Evolutionary conservation across 75 land plant genomes (phyloP).

Genomic region (Cryptomeria japonica): DNA sequence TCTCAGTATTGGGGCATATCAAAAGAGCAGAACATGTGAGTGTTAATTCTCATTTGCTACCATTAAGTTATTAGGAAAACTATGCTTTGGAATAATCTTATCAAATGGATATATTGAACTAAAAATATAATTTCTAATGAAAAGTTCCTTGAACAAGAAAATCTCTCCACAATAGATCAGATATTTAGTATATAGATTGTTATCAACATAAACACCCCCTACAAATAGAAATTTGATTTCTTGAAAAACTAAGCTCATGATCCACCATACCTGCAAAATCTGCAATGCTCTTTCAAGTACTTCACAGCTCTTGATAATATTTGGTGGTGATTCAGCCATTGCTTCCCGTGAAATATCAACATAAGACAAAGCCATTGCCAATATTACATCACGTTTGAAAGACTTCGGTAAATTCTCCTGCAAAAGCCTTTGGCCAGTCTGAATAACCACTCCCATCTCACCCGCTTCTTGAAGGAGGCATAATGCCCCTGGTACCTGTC

Average conservation of each 20-base stretch:
- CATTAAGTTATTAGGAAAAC: not conserved
- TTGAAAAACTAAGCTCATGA: not conserved
- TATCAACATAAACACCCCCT: not conserved
- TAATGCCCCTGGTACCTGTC: slow-evolving; percentile 86
- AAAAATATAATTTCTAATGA: not conserved
- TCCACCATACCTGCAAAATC: slow-evolving; percentile 67
- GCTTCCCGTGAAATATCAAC: slow-evolving; percentile 94
- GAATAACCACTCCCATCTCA: slow-evolving; percentile 67
- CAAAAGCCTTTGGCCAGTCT: slow-evolving; percentile 67
- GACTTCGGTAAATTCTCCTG: slow-evolving; percentile 70
- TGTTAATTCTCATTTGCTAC: not conserved
- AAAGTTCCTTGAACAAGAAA: not conserved
- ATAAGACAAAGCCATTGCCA: slow-evolving; percentile 90
- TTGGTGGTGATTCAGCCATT: slow-evolving; percentile 80
- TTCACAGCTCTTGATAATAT: slow-evolving; percentile 76
- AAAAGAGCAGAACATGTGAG: not conserved
- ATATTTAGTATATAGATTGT: not conserved
- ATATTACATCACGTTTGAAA: slow-evolving; percentile 82
- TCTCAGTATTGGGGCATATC: not conserved
- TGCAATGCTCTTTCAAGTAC: slow-evolving; percentile 81
- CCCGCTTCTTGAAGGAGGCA: slow-evolving; percentile 91
- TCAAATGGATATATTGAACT: not conserved
- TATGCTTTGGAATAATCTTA: not conserved
- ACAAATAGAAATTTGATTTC: not conserved
- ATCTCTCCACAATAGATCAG: not conserved